Evolutionary conservation across 495 filamentous ascomycete species (phyloP).

Genomic region (Podospora pseudoanserina): DNA sequence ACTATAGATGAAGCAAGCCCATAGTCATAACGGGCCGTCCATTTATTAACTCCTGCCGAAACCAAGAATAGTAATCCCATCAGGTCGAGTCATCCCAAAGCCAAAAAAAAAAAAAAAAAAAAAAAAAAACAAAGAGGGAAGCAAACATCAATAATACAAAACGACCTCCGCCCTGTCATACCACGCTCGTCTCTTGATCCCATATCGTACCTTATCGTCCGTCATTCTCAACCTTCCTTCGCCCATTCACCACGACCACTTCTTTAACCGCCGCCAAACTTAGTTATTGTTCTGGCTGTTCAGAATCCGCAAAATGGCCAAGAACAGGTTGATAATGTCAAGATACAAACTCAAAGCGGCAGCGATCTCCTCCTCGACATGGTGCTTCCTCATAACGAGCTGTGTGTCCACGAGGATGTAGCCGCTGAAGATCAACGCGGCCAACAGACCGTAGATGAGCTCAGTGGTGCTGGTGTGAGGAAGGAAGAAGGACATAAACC

Average conservation of each 20-base stretch:
- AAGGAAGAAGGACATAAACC: conserved; percentile 85
- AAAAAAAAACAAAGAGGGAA: background rate
- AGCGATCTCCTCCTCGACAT: conserved; percentile 98
- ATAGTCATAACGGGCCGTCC: background rate
- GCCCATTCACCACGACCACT: background rate
- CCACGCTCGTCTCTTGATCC: background rate
- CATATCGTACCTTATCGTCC: background rate
- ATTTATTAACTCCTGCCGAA: background rate
- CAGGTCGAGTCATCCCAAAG: background rate
- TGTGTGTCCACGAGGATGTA: conserved; percentile 98
- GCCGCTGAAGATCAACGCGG: conserved; percentile 82
- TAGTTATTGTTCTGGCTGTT: conserved; percentile 87
- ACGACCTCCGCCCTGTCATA: background rate
- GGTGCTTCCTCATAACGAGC: conserved; percentile 88
- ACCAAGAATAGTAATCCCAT: background rate
- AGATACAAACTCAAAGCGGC: conserved; percentile 93
- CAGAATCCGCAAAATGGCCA: conserved; percentile 85
- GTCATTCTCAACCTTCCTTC: background rate
- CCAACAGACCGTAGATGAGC: conserved; percentile 74
- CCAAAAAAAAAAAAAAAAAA: background rate
- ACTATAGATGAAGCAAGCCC: background rate
- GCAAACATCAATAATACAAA: background rate
- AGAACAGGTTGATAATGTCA: conserved; percentile 94
- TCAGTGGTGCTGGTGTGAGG: conserved; percentile 73
- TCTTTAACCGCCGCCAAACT: conserved; percentile 4